Evolutionary conservation across 768 basidiomycete species (phyloP).

Genomic region (Tulasnella sp.): DNA sequence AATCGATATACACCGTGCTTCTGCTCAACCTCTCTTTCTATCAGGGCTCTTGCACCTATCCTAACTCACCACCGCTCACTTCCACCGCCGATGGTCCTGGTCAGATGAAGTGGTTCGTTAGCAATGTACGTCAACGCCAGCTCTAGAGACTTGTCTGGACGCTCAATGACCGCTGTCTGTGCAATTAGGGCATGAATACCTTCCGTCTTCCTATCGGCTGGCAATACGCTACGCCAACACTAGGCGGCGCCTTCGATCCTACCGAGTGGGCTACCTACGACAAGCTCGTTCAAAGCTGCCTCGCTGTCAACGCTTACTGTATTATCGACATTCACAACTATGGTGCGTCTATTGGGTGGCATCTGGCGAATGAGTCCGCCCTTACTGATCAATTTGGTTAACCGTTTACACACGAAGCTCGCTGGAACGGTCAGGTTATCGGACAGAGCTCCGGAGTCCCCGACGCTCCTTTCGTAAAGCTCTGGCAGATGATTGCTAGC

Average conservation of each 20-base stretch:
- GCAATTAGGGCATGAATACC: constrained; percentile 48
- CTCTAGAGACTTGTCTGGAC: too few relatives aligned
- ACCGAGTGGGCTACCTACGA: constrained; percentile 57
- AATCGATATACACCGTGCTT: not conserved
- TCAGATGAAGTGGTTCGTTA: constrained; percentile 26
- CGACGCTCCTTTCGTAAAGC: not conserved
- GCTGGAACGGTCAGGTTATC: constrained; percentile 23
- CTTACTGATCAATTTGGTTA: too few relatives aligned
- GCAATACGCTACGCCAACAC: constrained; percentile 49
- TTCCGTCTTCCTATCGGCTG: constrained; percentile 66
- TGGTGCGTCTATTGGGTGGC: not conserved
- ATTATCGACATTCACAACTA: constrained; percentile 53
- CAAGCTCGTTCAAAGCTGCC: constrained; percentile 55
- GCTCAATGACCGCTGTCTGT: not conserved
- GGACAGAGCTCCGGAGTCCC: constrained; percentile 3
- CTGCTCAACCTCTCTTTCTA: not conserved
- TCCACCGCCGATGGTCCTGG: not conserved
- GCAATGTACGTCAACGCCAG: not conserved
- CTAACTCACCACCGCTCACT: not conserved
- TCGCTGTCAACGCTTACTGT: constrained; percentile 55
- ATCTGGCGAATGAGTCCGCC: not conserved
- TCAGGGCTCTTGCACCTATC: constrained; percentile 36
- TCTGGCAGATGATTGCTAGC: not conserved
- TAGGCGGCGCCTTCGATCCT: constrained; percentile 50
- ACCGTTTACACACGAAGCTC: not conserved